A percentile compares a stretch with the other conserved stretches of the same genome.
Evolutionary conservation across 1,139 yeast genomes (phyloP).

Genomic region (Diutina ranongensis): DNA sequence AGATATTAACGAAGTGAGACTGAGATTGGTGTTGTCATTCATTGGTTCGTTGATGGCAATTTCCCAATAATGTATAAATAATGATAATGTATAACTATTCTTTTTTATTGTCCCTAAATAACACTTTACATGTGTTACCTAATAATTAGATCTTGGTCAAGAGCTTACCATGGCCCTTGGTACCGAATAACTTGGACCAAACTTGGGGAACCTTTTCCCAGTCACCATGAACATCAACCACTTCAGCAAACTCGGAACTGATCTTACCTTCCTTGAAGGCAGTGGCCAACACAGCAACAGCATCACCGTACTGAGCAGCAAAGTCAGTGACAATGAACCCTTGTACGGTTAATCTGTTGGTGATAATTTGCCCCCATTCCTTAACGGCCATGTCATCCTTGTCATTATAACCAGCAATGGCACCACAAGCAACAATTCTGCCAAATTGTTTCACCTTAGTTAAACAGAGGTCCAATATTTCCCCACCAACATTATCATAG

Average conservation of each 20-base stretch:
- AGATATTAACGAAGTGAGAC: conserved; percentile 91
- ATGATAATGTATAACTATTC: not conserved
- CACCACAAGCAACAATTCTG: conserved; percentile 47
- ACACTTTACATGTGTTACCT: no score
- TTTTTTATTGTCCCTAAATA: no score
- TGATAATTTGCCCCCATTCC: conserved; percentile 31
- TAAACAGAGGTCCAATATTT: conserved; percentile 37
- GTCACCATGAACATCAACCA: conserved; percentile 1
- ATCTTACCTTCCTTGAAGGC: conserved; percentile 33
- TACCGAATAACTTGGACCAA: not conserved
- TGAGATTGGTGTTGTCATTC: conserved; percentile 85
- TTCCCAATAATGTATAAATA: not conserved
- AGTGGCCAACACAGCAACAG: conserved; percentile 19
- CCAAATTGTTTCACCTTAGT: conserved; percentile 30
- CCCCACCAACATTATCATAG: conserved; percentile 58
- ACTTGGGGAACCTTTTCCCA: not conserved
- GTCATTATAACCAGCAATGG: conserved; percentile 49
- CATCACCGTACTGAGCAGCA: conserved; percentile 22
- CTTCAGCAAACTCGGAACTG: conserved; percentile 9
- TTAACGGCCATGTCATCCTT: conserved; percentile 19
- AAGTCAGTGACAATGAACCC: conserved; percentile 39
- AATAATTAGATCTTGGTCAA: not conserved
- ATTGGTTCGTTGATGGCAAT: conserved; percentile 84
- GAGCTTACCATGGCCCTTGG: conserved; percentile 2
- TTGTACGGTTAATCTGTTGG: conserved; percentile 34